These are phyloP conservation scores for Gautieria morchelliformis DNA, from an alignment of 768 basidiomycete species.

Conservation along the genomic window DNA sequence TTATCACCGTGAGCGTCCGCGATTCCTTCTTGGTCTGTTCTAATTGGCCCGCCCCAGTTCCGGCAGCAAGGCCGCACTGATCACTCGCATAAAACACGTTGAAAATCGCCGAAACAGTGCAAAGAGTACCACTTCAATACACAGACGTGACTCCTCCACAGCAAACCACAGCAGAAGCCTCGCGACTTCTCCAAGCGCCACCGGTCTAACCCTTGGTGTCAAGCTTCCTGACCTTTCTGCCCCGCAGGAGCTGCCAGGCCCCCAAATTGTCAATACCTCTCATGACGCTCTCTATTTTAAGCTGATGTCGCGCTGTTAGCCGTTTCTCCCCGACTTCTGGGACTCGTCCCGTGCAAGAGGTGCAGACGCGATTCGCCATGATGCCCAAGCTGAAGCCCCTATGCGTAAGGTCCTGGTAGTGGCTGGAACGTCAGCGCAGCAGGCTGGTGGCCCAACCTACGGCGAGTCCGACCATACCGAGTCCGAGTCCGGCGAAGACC, in stretches of 20 bases:
- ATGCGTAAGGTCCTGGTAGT: conserved; percentile 44
- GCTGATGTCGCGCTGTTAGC: conserved; percentile 27
- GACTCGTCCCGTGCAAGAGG: conserved; percentile 34
- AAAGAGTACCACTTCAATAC: conserved; percentile 15
- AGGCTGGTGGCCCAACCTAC: conserved; percentile 37
- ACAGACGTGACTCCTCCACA: conserved; percentile 11
- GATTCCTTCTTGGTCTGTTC: neutral
- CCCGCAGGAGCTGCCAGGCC: conserved; percentile 29
- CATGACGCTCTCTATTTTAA: conserved; percentile 9
- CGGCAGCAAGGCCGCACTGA: conserved; percentile 49
- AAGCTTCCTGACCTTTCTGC: conserved; percentile 45
- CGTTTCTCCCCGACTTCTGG: conserved; percentile 52
- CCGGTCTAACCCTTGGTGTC: conserved; percentile 30
- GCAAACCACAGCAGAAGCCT: conserved; percentile 20
- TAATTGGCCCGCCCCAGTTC: conserved; percentile 26
- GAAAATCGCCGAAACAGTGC: conserved; percentile 20
- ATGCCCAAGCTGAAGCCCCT: conserved; percentile 16
- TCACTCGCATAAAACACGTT: conserved; percentile 41
- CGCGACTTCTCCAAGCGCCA: conserved; percentile 17
- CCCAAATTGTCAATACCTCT: conserved; percentile 49
- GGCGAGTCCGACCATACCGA: conserved; percentile 23
- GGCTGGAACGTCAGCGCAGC: conserved; percentile 36
- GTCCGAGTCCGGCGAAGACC: conserved; percentile 13
- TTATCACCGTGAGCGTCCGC: conserved; percentile 37
- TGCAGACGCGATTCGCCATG: conserved; percentile 14